phyloP scores from a whole-genome alignment of 352 stramenopile genomes.

The Phytophthora idaei region DNA sequence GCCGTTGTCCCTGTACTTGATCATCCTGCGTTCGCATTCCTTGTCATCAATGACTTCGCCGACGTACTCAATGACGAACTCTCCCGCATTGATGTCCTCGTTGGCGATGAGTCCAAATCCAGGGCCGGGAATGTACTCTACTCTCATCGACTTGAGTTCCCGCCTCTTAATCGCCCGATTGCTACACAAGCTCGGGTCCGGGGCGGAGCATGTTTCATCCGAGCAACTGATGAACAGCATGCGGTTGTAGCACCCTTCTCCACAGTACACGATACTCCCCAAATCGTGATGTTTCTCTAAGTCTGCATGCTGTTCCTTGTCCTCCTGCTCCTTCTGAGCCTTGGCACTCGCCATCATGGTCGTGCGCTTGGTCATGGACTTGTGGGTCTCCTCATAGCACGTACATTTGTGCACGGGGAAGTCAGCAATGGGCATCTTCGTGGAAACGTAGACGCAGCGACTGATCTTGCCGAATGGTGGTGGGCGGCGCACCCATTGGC shows the following conservation, averaged over 20 bases:
- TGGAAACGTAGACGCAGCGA: slow-evolving; percentile 81
- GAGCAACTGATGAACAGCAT: slow-evolving; percentile 88
- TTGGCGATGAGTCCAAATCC: slow-evolving; percentile 91
- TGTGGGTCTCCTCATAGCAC: slow-evolving; percentile 59
- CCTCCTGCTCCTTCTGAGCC: slow-evolving; percentile 29
- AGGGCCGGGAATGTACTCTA: slow-evolving; percentile 81
- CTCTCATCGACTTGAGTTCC: slow-evolving; percentile 66
- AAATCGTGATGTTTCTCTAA: slow-evolving; percentile 17
- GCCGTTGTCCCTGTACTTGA: slow-evolving; percentile 59
- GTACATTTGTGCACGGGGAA: slow-evolving; percentile 79
- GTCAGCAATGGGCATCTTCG: slow-evolving; percentile 54
- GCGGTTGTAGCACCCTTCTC: slow-evolving; percentile 81
- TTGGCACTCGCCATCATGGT: slow-evolving; percentile 56
- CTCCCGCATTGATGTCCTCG: slow-evolving; percentile 72
- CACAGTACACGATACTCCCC: slow-evolving; percentile 46
- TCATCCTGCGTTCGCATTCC: slow-evolving; percentile 71
- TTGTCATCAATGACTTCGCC: slow-evolving; percentile 93
- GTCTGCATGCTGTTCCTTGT: slow-evolving; percentile 15
- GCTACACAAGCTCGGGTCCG: slow-evolving; percentile 65
- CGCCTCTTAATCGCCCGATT: slow-evolving; percentile 77
- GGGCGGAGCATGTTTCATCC: slow-evolving; percentile 75
- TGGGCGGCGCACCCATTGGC: slow-evolving; percentile 52
- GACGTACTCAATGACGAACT: slow-evolving; percentile 95
- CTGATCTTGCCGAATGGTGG: slow-evolving; percentile 67
- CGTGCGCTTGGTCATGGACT: slow-evolving; percentile 58